Conservation (phyloP, 805 yeast genomes). For the Myxozyma geophila region DNA sequence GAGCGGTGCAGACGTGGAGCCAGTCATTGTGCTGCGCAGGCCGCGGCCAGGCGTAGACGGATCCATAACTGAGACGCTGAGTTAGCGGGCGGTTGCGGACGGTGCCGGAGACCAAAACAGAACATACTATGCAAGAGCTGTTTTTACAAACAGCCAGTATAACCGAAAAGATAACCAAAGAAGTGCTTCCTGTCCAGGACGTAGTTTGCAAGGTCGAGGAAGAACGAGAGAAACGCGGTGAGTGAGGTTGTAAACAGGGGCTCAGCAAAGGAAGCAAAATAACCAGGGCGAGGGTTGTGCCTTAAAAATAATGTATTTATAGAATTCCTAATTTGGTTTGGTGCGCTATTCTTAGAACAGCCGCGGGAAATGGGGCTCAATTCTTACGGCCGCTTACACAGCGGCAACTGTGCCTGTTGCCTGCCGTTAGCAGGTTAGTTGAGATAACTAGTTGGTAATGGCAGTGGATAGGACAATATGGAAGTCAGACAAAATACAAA, state of each 20-base stretch:
- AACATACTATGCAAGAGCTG: neutral
- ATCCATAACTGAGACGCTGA: constrained; percentile 3
- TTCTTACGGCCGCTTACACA: neutral
- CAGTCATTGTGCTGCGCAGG: constrained; percentile 16
- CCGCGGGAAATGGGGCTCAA: constrained; percentile 3
- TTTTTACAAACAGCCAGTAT: neutral
- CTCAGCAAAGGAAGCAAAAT: neutral
- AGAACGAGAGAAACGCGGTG: neutral
- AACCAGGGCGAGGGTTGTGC: constrained; percentile 6
- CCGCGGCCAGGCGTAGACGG: constrained; percentile 15
- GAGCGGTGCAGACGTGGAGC: constrained; percentile 30
- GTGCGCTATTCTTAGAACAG: constrained; percentile 15
- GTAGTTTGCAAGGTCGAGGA: neutral
- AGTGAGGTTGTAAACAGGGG: neutral
- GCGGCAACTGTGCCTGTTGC: neutral
- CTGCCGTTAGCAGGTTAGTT: neutral
- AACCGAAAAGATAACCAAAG: neutral
- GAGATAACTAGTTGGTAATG: too few species aligned
- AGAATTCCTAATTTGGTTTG: neutral
- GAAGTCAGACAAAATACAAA: too few species aligned
- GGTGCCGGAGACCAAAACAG: neutral
- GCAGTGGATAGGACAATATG: too few species aligned
- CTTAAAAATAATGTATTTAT: neutral
- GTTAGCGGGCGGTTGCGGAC: neutral
- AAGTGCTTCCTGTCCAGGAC: neutral